Conservation (phyloP, 2,329 filamentous ascomycete species). For the Fusarium tanahbumbuense region DNA sequence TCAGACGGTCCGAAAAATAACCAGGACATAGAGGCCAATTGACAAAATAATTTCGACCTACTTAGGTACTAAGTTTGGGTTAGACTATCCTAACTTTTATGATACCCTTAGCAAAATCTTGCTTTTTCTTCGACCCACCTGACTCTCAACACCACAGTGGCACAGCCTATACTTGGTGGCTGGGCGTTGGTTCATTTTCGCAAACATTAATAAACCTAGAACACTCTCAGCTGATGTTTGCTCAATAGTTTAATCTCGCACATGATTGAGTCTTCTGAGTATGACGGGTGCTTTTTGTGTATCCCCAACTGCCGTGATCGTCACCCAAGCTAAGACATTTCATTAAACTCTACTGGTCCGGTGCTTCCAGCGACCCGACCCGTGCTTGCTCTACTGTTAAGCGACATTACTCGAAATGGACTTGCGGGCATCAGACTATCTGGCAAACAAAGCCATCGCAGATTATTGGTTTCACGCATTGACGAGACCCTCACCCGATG, state of each 20-base stretch:
- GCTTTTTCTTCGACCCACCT: too few relatives aligned
- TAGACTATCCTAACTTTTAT: too few relatives aligned
- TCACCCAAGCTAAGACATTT: neutral
- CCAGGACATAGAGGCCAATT: too few relatives aligned
- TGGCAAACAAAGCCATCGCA: neutral
- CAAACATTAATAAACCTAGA: neutral
- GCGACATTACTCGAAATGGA: neutral
- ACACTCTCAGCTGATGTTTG: neutral
- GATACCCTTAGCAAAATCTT: too few relatives aligned
- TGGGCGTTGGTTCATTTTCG: neutral
- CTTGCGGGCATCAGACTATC: neutral
- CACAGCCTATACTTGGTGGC: neutral
- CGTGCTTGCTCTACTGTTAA: neutral
- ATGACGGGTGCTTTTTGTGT: too few relatives aligned
- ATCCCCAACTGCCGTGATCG: neutral
- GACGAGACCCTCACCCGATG: neutral
- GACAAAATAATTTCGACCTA: too few relatives aligned
- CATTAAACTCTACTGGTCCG: constrained; percentile 21
- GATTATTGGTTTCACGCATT: neutral
- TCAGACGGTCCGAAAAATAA: too few relatives aligned
- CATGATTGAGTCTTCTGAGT: neutral
- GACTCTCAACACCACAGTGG: neutral
- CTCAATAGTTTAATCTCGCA: neutral
- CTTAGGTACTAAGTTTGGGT: too few relatives aligned
- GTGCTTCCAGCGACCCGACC: neutral